Percentiles rank a stretch among this genome's conserved stretches.
Evolutionary conservation across 805 yeast species (phyloP).

Genomic region (Metschnikowia gelsemii): DNA sequence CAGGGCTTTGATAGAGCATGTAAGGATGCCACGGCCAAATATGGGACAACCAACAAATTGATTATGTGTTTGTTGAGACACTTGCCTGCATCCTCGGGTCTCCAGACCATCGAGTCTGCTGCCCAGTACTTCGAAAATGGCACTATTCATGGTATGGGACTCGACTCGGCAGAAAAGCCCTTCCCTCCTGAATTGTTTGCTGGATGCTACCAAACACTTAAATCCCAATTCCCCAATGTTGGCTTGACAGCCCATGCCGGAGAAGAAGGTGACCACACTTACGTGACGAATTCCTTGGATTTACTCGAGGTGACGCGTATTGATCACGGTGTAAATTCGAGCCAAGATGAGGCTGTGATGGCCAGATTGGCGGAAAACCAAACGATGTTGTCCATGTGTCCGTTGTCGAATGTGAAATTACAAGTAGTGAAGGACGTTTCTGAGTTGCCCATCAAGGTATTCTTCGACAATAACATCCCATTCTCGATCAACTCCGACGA

Average conservation of each 20-base stretch:
- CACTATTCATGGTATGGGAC: constrained; percentile 71
- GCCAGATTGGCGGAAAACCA: constrained; percentile 53
- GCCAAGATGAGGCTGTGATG: constrained; percentile 53
- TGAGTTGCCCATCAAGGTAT: constrained; percentile 63
- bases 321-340: constrained; percentile 76
- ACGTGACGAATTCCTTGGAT: constrained; percentile 58
- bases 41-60: constrained; percentile 65
- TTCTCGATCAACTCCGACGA: constrained; percentile 66
- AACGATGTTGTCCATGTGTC: constrained; percentile 70
- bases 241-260: constrained; percentile 85
- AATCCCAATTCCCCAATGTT: constrained; percentile 49
- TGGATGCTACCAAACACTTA: constrained; percentile 57
- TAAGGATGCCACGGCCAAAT: constrained; percentile 54
- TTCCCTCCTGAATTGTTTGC: constrained; percentile 70
- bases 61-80: constrained; percentile 85
- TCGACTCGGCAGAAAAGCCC: constrained; percentile 76
- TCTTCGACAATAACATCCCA: constrained; percentile 62
- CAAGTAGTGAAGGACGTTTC: constrained; percentile 68
- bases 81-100: constrained; percentile 58
- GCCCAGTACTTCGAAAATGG: constrained; percentile 53
- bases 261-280: constrained; percentile 82
- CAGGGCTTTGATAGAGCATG: constrained; percentile 68
- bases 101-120: constrained; percentile 56
- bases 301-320: constrained; percentile 57
- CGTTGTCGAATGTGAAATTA: constrained; percentile 71